phyloP scores from a whole-genome alignment of 352 stramenopile genomes.

The Pythium aquatile region DNA sequence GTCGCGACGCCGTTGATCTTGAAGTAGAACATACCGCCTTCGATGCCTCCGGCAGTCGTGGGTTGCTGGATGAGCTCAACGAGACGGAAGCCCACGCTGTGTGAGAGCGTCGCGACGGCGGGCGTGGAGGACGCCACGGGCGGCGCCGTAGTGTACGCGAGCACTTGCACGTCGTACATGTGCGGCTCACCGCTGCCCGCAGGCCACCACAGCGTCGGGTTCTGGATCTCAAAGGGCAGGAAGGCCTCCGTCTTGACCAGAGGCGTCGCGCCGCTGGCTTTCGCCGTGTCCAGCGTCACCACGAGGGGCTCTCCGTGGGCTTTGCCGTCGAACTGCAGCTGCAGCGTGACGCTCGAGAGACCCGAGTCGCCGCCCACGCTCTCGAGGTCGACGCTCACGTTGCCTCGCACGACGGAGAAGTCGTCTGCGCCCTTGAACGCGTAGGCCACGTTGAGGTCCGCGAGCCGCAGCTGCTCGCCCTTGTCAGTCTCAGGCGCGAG shows the following conservation, averaged over 20 bases:
- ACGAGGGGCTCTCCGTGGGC: conserved; percentile 15
- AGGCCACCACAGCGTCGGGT: conserved; percentile 75
- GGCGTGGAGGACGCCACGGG: background rate
- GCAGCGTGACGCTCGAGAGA: conserved; percentile 32
- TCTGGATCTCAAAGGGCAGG: conserved; percentile 13
- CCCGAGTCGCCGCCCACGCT: background rate
- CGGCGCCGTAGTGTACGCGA: conserved; percentile 6
- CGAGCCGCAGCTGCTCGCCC: conserved; percentile 20
- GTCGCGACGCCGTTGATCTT: conserved; percentile 62
- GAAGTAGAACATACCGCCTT: conserved; percentile 73
- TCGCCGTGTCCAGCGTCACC: background rate
- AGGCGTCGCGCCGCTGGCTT: background rate
- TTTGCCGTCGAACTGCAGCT: conserved; percentile 44
- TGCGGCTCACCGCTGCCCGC: conserved; percentile 55
- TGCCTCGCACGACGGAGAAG: conserved; percentile 40
- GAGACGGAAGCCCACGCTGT: conserved; percentile 55
- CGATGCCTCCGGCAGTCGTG: conserved; percentile 40
- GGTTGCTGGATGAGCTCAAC: conserved; percentile 62
- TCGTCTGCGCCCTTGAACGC: conserved; percentile 32
- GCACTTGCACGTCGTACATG: conserved; percentile 53
- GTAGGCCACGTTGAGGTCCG: conserved; percentile 45
- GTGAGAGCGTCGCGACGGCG: conserved; percentile 19
- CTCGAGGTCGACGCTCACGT: conserved; percentile 39
- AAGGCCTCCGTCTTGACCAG: conserved; percentile 6
- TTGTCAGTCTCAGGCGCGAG: conserved; percentile 17